A percentile compares a stretch with the other conserved stretches of the same genome.
Evolutionary conservation across 257 asterid species (phyloP).

Genomic region (Schizonepeta tenuifolia): DNA sequence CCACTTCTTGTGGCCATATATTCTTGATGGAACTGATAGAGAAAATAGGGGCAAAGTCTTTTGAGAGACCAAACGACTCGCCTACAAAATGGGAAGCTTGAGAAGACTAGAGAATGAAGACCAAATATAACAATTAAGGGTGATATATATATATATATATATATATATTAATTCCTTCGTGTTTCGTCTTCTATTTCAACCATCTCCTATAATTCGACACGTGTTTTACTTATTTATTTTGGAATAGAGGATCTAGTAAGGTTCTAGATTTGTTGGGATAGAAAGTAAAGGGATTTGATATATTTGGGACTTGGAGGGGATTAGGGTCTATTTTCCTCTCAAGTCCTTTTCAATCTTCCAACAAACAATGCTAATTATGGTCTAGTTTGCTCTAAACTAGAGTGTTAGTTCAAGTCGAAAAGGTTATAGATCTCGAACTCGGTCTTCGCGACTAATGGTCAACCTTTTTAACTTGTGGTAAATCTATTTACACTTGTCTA

Average conservation of each 20-base stretch:
- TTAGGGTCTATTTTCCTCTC: conserved; percentile 30
- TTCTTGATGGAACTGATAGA: conserved; percentile 45
- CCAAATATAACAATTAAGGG: too few species aligned
- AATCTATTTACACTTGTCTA: conserved; percentile 35
- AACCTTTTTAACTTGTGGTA: conserved; percentile 20
- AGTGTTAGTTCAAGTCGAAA: neutral
- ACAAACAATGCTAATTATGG: conserved; percentile 16
- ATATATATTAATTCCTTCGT: too few species aligned
- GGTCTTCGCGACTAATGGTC: conserved; percentile 32
- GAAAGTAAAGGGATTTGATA: conserved; percentile 54
- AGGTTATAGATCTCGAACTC: conserved; percentile 36
- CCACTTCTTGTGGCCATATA: conserved; percentile 81
- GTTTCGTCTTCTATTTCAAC: neutral
- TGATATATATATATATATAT: too few species aligned
- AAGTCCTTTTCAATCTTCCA: conserved; percentile 26
- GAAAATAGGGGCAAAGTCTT: conserved; percentile 41
- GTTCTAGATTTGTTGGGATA: conserved; percentile 30
- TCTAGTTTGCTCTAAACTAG: conserved; percentile 8
- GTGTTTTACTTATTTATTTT: too few species aligned
- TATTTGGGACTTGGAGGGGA: conserved; percentile 21
- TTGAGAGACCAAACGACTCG: conserved; percentile 66
- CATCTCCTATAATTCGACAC: too few species aligned
- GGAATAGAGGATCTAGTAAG: neutral
- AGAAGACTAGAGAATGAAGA: conserved; percentile 54
- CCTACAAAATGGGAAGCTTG: conserved; percentile 60